These are phyloP conservation scores for Backusella tuberculispora DNA, from an alignment of 192 early-diverging fungal genomes.

Conservation along the genomic window DNA sequence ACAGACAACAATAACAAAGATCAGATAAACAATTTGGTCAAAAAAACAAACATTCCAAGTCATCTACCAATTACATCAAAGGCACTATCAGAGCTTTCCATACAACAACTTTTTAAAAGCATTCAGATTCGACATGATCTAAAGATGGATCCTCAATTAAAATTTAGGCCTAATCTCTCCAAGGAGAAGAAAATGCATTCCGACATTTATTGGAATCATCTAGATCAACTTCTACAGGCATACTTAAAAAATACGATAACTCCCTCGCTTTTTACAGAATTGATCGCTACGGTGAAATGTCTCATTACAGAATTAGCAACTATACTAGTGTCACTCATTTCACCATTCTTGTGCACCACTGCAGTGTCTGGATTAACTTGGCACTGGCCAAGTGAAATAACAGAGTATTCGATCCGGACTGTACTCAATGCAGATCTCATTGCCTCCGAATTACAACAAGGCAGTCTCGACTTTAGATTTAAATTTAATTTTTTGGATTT, in stretches of 20 bases:
- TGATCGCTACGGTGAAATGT: slow-evolving; percentile 73
- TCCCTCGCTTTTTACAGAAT: slow-evolving; percentile 28
- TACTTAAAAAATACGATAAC: slow-evolving; percentile 12
- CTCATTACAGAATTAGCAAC: slow-evolving; percentile 72
- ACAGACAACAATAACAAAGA: background rate
- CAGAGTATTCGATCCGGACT: slow-evolving; percentile 43
- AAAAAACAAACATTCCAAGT: background rate
- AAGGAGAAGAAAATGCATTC: slow-evolving; percentile 66
- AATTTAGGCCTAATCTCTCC: slow-evolving; percentile 85
- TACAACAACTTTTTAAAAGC: slow-evolving; percentile 83
- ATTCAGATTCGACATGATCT: slow-evolving; percentile 89
- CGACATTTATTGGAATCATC: slow-evolving; percentile 71
- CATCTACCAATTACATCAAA: slow-evolving; percentile 79
- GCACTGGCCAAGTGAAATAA: slow-evolving; percentile 40
- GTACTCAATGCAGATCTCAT: slow-evolving; percentile 62
- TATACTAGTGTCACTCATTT: slow-evolving; percentile 31
- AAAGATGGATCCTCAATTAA: slow-evolving; percentile 84
- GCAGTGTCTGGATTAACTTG: background rate
- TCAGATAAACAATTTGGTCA: background rate
- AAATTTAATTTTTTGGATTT: background rate
- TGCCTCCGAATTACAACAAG: slow-evolving; percentile 67
- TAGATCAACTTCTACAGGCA: slow-evolving; percentile 59
- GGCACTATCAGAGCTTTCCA: slow-evolving; percentile 81
- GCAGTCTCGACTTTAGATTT: slow-evolving; percentile 61
- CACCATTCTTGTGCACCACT: background rate